phyloP scores from a whole-genome alignment of 2,329 filamentous ascomycete genomes.

The Colletotrichum destructivum region DNA sequence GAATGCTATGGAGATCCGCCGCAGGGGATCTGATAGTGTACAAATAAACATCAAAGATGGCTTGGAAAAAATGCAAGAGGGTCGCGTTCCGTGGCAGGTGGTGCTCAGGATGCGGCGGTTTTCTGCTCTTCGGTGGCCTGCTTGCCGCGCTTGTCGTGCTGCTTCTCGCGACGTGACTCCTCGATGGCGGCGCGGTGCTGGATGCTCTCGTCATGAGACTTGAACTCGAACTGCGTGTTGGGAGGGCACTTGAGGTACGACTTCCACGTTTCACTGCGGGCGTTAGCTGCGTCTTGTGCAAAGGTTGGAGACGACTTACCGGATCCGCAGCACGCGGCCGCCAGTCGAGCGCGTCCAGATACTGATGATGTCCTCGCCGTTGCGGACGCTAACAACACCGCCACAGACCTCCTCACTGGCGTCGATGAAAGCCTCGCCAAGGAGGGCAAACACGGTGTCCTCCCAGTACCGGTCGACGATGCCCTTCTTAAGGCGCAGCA shows the following conservation, averaged over 20 bases:
- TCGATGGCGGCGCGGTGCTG: constrained; percentile 92
- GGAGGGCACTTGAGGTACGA: constrained; percentile 87
- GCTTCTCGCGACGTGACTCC: constrained; percentile 91
- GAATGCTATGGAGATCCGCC: constrained; percentile 41
- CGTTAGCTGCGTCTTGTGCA: constrained; percentile 20
- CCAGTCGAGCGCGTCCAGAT: constrained; percentile 98
- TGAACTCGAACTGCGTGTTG: constrained; percentile 94
- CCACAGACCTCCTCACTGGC: constrained; percentile 95
- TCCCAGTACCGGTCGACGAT: constrained; percentile 98
- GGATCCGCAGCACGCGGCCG: constrained; percentile 94
- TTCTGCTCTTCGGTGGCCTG: constrained; percentile 51
- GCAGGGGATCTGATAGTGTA: constrained; percentile 42
- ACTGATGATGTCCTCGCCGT: constrained; percentile 96
- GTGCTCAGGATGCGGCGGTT: constrained; percentile 31
- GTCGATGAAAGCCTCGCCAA: constrained; percentile 95
- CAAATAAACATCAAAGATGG: constrained; percentile 43
- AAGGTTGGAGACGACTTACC: constrained; percentile 70
- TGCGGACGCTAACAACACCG: constrained; percentile 92
- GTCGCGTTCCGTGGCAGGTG: constrained; percentile 30
- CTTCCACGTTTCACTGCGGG: constrained; percentile 89
- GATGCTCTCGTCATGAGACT: constrained; percentile 96
- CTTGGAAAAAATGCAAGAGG: constrained; percentile 40
- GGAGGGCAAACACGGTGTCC: constrained; percentile 88
- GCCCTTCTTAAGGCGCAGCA: constrained; percentile 96
- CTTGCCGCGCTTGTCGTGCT: constrained; percentile 61